Evolutionary conservation across 2,329 filamentous ascomycete genomes (phyloP).

Genomic region (Fusarium incarnatum): DNA sequence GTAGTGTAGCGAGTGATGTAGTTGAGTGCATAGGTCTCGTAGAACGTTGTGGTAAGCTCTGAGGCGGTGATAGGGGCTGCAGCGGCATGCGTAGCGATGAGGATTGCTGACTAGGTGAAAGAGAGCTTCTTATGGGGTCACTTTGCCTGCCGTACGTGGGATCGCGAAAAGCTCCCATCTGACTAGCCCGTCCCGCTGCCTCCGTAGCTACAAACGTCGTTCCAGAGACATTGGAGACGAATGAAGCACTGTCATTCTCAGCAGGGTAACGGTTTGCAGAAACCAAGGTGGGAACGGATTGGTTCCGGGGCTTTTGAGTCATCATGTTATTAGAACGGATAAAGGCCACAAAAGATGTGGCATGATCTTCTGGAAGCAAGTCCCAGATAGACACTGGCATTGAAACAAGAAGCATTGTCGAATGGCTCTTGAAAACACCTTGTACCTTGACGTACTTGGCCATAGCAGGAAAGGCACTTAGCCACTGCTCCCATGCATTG

Average conservation of each 20-base stretch:
- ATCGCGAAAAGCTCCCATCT: slow-evolving; percentile 39
- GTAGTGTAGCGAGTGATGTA: slow-evolving; percentile 40
- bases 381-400: slow-evolving; percentile 71
- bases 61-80: slow-evolving; percentile 41
- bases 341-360: slow-evolving; percentile 69
- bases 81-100: slow-evolving; percentile 33
- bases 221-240: slow-evolving; percentile 50
- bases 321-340: slow-evolving; percentile 69
- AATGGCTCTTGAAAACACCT: slow-evolving; percentile 71
- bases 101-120: slow-evolving; percentile 37
- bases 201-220: slow-evolving; percentile 51
- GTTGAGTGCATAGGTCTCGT: slow-evolving; percentile 42
- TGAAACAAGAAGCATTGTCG: slow-evolving; percentile 67
- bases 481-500: slow-evolving; percentile 70
- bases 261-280: slow-evolving; percentile 39
- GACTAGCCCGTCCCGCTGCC: slow-evolving; percentile 33
- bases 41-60: slow-evolving; percentile 27
- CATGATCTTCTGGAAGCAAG: slow-evolving; percentile 67
- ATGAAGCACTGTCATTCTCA: slow-evolving; percentile 47
- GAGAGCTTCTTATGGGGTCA: slow-evolving; percentile 15
- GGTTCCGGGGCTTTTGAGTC: slow-evolving; percentile 45
- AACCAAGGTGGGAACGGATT: slow-evolving; percentile 41
- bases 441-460: slow-evolving; percentile 71
- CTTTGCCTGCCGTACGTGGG: slow-evolving; percentile 36
- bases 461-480: slow-evolving; percentile 65